Evolutionary conservation across 2,329 filamentous ascomycete species (phyloP).

Genomic region (Pseudocercospora cruenta): DNA sequence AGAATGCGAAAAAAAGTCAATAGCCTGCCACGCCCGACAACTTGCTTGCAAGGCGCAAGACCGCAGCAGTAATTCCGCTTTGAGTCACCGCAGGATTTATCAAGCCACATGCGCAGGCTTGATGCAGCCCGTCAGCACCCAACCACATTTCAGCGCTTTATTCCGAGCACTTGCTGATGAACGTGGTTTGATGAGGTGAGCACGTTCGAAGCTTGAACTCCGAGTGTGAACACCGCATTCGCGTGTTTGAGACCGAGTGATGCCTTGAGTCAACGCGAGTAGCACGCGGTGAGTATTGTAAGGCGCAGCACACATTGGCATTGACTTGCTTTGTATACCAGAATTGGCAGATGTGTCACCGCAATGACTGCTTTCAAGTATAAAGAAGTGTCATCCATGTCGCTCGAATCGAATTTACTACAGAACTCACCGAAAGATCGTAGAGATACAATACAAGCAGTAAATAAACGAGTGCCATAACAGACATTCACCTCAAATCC

Average conservation of each 20-base stretch:
- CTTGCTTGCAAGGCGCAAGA: neutral
- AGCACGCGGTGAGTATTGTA: neutral
- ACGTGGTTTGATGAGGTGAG: conserved; percentile 1
- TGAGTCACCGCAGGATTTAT: conserved; percentile 8
- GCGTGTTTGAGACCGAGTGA: conserved; percentile 3
- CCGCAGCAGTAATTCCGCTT: neutral
- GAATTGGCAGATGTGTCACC: neutral
- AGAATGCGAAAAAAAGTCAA: neutral
- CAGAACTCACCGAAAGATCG: neutral
- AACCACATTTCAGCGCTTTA: neutral
- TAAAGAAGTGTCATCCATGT: neutral
- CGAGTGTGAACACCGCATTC: conserved; percentile 8
- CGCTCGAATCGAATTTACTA: neutral
- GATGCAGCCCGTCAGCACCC: neutral
- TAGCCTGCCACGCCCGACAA: neutral
- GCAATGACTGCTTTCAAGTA: neutral
- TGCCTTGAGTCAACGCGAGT: conserved; percentile 10
- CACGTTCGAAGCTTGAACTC: neutral
- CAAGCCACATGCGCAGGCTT: conserved; percentile 3
- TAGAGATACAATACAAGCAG: neutral
- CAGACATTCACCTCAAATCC: neutral
- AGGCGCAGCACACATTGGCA: neutral
- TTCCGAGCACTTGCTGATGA: neutral
- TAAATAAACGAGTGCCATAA: too few species aligned
- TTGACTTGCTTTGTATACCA: neutral